Evolutionary conservation across 2,329 filamentous ascomycete genomes (phyloP).

Genomic region (Botrytis aclada): DNA sequence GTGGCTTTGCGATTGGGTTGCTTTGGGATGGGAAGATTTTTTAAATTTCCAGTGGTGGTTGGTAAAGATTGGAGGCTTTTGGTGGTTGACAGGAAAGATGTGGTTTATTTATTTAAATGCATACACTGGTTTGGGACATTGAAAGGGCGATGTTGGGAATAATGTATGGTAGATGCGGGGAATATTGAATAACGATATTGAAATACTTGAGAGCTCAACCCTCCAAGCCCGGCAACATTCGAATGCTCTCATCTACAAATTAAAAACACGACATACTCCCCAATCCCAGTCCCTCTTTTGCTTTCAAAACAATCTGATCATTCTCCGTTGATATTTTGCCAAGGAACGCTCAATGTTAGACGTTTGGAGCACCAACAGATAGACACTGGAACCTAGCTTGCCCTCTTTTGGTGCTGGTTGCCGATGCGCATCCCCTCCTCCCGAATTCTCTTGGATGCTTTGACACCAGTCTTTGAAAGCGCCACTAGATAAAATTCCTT

Average conservation of each 20-base stretch:
- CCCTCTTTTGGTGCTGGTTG: background rate
- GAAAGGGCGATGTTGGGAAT: background rate
- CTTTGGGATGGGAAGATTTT: constrained; percentile 12
- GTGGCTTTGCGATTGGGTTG: constrained; percentile 6
- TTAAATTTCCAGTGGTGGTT: constrained; percentile 10
- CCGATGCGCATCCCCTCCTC: background rate
- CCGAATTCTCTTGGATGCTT: background rate
- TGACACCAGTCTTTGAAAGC: background rate
- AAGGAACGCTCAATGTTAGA: background rate
- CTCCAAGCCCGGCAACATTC: background rate
- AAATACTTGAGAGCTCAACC: background rate
- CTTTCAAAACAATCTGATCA: background rate
- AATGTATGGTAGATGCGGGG: background rate
- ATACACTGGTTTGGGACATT: background rate
- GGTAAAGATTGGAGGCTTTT: background rate
- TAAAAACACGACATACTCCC: background rate
- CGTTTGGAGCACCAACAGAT: background rate
- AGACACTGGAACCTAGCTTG: background rate
- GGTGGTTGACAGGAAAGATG: constrained; percentile 6
- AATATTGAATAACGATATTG: background rate
- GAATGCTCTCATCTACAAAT: background rate
- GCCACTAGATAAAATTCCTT: background rate
- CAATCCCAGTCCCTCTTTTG: background rate
- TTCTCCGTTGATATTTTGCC: background rate
- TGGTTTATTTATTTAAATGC: too few relatives aligned